Base-by-base conservation (phyloP, 164 flowering plant species). In the Nymphaea colorata region DNA sequence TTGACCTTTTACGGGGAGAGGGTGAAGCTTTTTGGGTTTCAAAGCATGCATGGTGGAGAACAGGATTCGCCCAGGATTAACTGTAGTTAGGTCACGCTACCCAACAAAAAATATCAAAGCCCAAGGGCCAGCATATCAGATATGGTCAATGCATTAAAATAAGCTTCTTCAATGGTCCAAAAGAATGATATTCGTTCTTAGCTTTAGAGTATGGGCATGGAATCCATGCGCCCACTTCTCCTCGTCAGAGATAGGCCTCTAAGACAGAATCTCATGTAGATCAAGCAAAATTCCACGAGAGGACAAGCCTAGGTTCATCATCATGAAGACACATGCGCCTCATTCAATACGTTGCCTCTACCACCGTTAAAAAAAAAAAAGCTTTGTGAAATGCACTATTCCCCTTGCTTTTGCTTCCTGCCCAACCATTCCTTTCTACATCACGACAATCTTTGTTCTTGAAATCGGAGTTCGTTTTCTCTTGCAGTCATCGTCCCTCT, bases 131-230 rank as follows among this genome's bases (percentile, higher is more conserved):
- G 12, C 55, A 47, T 12, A 47, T 12, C 2, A 7, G 6, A 7
- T 7, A 47, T 47, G 55, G 55, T 47, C 55, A 6, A 47, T 7
- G 12, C 11, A 47, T 47, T 47, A 47, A 12, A 6, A 47, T 2
- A 47, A 12, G 12, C 55, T 47, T 47, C 12, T 47, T 7, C 7
- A 47, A 47, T 47, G 55, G 55, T 10, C 61, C 45, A 69, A 68
- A 36, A 17, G 36, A 41, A 70, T 70, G 66, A 65, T 73, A 77
- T 75, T 77, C 80, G 72, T 51, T 41, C 75, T 69, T 67, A 79
- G 75, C 78, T 74, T 60, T 11, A 72, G 64, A 36, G 55, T 47
- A 47, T 6, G 12, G 55, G 55, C 55, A 47, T 12, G 36, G 36
- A 47, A 4, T 4, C 6, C 55, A 47, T 47, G 55, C 1, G 36